Evolutionary conservation across 2,329 filamentous ascomycete genomes (phyloP).

Genomic region (Aspergillus brunneoviolaceus): DNA sequence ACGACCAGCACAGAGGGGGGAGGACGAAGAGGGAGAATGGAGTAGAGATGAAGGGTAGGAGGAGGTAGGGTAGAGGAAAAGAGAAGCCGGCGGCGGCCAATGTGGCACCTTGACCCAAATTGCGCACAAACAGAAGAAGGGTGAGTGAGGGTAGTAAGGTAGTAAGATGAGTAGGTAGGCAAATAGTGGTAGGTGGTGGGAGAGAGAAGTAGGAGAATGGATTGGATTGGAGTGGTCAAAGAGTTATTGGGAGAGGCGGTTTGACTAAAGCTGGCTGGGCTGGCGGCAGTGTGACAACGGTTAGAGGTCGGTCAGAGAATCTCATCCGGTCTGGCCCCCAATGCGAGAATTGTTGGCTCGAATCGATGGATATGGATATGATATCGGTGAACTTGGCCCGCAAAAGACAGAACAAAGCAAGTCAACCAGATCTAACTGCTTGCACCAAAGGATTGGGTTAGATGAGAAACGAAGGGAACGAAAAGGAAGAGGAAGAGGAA

Average conservation of each 20-base stretch:
- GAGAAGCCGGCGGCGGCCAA: slow-evolving; percentile 9
- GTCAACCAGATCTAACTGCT: background rate
- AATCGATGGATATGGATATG: background rate
- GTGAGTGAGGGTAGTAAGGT: background rate
- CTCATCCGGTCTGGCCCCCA: slow-evolving; percentile 16
- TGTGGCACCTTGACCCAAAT: slow-evolving; percentile 11
- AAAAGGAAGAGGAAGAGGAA: slow-evolving; percentile 5
- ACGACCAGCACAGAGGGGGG: slow-evolving; percentile 1
- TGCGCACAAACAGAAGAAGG: slow-evolving; percentile 12
- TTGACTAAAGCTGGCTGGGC: slow-evolving; percentile 27
- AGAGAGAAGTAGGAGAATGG: background rate
- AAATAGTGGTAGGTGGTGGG: background rate
- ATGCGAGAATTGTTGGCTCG: slow-evolving; percentile 26
- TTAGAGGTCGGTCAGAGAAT: slow-evolving; percentile 25
- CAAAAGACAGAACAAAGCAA: no score
- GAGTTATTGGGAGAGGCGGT: slow-evolving; percentile 22
- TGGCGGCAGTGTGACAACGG: slow-evolving; percentile 27
- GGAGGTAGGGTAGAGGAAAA: background rate
- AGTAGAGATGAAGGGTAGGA: slow-evolving; percentile 5
- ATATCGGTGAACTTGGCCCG: no score
- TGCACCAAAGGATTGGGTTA: no score
- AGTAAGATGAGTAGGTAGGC: background rate
- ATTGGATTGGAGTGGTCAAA: slow-evolving; percentile 20
- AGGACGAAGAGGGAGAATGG: slow-evolving; percentile 2
- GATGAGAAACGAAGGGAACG: background rate